A percentile compares a stretch with the other conserved stretches of the same genome.
Evolutionary conservation across 495 filamentous ascomycete genomes (phyloP).

Genomic region (Pseudoneurospora amorphoporcata): DNA sequence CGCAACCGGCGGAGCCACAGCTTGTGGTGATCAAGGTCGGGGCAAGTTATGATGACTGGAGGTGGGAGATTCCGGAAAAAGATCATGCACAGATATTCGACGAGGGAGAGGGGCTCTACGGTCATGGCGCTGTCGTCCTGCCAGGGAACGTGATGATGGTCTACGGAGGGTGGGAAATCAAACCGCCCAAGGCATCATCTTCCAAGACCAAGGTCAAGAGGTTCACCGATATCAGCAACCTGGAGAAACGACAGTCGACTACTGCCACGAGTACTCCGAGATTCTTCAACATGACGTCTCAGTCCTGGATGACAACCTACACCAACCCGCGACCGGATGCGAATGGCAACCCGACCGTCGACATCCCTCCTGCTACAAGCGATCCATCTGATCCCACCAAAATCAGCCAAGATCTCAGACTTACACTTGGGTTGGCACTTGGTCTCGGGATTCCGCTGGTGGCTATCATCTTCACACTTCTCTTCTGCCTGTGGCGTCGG

Average conservation of each 20-base stretch:
- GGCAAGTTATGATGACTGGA: conserved; percentile 63
- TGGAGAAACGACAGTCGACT: conserved; percentile 16
- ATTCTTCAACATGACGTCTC: conserved; percentile 73
- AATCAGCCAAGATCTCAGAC: conserved; percentile 32
- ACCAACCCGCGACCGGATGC: conserved; percentile 36
- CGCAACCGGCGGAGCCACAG: conserved; percentile 65
- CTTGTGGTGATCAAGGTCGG: conserved; percentile 66
- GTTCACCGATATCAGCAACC: not conserved
- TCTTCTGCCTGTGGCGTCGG: conserved; percentile 50
- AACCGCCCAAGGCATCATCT: not conserved
- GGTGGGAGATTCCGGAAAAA: conserved; percentile 54
- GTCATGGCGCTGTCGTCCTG: conserved; percentile 75
- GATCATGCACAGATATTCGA: conserved; percentile 15
- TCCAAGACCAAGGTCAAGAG: not conserved
- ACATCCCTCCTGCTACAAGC: not conserved
- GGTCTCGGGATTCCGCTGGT: conserved; percentile 61
- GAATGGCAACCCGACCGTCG: not conserved
- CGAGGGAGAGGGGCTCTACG: conserved; percentile 52
- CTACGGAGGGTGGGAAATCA: conserved; percentile 67
- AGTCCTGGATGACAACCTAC: conserved; percentile 60
- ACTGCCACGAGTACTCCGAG: conserved; percentile 38
- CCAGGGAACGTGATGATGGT: conserved; percentile 87
- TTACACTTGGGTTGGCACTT: conserved; percentile 52
- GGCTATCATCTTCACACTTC: conserved; percentile 37
- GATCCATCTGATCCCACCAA: not conserved